phyloP scores from a whole-genome alignment of 2,329 filamentous ascomycete species.

The Ophiostoma triangulosporum region DNA sequence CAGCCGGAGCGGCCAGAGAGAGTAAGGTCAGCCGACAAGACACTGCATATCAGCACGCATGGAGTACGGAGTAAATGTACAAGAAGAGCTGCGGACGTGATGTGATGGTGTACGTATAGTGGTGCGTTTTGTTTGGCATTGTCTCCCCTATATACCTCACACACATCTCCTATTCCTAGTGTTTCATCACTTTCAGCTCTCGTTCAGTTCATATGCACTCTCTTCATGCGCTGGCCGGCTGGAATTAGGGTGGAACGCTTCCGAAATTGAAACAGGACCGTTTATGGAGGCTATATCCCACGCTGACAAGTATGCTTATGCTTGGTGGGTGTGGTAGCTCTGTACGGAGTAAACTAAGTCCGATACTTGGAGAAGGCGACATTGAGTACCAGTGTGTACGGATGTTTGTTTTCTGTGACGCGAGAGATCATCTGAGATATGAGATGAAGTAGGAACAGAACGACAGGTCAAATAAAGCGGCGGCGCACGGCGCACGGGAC shows the following conservation, averaged over 20 bases:
- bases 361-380: no score
- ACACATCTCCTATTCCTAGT: background rate
- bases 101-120: no score
- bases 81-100: no score
- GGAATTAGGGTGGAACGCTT: conserved; percentile 26
- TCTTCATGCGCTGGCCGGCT: conserved; percentile 21
- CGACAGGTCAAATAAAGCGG: background rate
- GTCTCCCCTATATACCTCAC: background rate
- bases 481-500: background rate
- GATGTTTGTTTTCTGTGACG: background rate
- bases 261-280: conserved; percentile 26
- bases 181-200: background rate
- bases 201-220: conserved; percentile 17
- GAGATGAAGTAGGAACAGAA: background rate
- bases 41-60: background rate
- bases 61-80: no score
- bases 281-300: conserved; percentile 12
- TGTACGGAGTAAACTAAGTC: no score
- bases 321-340: no score
- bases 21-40: background rate
- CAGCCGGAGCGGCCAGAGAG: background rate
- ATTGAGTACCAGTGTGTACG: no score
- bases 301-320: conserved; percentile 5
- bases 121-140: background rate
- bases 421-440: background rate